Evolutionary conservation across 1,139 yeast genomes (phyloP).

Genomic region (Candida sojae): DNA sequence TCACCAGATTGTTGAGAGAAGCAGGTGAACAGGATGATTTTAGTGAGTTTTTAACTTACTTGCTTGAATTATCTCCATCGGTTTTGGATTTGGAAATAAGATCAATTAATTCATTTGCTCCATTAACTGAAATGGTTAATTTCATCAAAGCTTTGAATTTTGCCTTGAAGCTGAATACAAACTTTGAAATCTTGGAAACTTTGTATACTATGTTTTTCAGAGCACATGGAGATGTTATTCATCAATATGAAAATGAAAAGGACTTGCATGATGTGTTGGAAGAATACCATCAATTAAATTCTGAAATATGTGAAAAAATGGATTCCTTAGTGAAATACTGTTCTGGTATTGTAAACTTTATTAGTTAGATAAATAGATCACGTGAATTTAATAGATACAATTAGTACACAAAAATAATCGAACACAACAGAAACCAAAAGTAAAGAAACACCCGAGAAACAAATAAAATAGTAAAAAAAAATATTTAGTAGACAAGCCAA

Average conservation of each 20-base stretch:
- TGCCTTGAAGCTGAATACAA: conserved; percentile 57
- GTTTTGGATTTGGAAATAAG: conserved; percentile 83
- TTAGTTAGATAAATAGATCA: conserved; percentile 23
- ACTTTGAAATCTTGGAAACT: conserved; percentile 77
- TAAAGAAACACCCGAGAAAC: background rate
- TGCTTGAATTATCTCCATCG: conserved; percentile 74
- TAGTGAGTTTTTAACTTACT: conserved; percentile 50
- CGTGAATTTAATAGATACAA: background rate
- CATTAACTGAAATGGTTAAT: conserved; percentile 60
- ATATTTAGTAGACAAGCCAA: too few species aligned
- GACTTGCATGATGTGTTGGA: conserved; percentile 45
- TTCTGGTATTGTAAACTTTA: conserved; percentile 74
- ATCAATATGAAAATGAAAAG: conserved; percentile 41
- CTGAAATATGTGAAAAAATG: conserved; percentile 46
- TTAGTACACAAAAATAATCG: background rate
- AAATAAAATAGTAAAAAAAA: background rate
- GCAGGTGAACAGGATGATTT: conserved; percentile 45
- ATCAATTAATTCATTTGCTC: conserved; percentile 67
- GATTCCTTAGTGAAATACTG: conserved; percentile 80
- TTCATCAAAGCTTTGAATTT: conserved; percentile 66
- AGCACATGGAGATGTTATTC: conserved; percentile 81
- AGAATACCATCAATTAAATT: conserved; percentile 39
- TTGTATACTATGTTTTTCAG: conserved; percentile 73
- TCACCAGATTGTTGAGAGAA: conserved; percentile 65
- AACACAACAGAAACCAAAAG: background rate